A percentile compares a stretch with the other conserved stretches of the same genome.
Conservation (phyloP, 2,329 filamentous ascomycete genomes). For the Scytalidium lignicola region DNA sequence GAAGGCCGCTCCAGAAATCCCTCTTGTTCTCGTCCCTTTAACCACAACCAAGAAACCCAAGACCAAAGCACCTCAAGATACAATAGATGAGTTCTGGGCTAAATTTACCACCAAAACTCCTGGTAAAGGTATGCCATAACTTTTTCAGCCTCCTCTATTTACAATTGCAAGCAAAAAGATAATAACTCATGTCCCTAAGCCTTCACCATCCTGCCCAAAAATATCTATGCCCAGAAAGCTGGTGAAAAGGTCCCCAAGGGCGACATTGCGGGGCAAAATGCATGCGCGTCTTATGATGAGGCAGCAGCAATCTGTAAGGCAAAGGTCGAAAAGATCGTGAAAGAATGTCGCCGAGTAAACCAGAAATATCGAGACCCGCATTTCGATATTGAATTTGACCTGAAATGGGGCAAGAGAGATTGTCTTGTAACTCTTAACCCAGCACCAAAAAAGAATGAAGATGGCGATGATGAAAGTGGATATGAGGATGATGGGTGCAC, state of each 20-base stretch:
- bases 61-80: conserved; percentile 59
- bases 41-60: conserved; percentile 30
- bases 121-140: conserved; percentile 61
- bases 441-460: not conserved
- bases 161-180: not conserved
- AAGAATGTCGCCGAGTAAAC: conserved; percentile 69
- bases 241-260: conserved; percentile 51
- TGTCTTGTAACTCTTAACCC: conserved; percentile 40
- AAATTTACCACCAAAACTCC: conserved; percentile 66
- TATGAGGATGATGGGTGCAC: conserved; percentile 15
- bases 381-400: conserved; percentile 77
- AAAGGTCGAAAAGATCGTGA: conserved; percentile 57
- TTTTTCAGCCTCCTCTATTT: too few relatives aligned
- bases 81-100: conserved; percentile 68
- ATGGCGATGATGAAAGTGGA: conserved; percentile 22
- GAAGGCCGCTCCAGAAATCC: not conserved
- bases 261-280: conserved; percentile 48
- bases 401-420: conserved; percentile 53
- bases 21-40: not conserved
- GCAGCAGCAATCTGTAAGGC: conserved; percentile 63
- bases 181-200: conserved; percentile 30
- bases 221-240: conserved; percentile 57
- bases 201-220: conserved; percentile 65
- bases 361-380: conserved; percentile 83
- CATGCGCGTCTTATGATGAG: conserved; percentile 65